Percentiles rank a stretch among this genome's conserved stretches.
Evolutionary conservation across 768 basidiomycete genomes (phyloP).

Genomic region (Xerocomellus dryophilus): DNA sequence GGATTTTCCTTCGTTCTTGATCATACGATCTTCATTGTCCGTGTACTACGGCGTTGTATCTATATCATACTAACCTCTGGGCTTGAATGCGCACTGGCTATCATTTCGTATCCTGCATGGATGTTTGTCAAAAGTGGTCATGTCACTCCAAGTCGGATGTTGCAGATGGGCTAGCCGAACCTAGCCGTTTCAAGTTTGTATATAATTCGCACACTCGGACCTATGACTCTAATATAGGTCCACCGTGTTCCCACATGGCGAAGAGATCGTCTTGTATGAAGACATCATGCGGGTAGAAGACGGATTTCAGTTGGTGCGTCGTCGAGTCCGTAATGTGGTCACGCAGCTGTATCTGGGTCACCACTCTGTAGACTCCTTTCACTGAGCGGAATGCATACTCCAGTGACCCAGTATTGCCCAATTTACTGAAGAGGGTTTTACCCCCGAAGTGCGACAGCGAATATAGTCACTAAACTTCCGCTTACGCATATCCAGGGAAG

Average conservation of each 20-base stretch:
- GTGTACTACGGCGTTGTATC: conserved; percentile 10
- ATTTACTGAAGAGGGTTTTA: too few relatives aligned
- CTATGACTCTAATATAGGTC: background rate
- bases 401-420: conserved; percentile 46
- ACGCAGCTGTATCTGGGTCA: too few relatives aligned
- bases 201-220: conserved; percentile 2
- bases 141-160: background rate
- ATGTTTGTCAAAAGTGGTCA: background rate
- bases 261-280: background rate
- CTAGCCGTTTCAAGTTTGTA: too few relatives aligned
- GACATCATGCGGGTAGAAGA: conserved; percentile 59
- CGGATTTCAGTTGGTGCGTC: conserved; percentile 58
- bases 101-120: background rate
- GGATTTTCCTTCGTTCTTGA: conserved; percentile 3
- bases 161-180: too few relatives aligned
- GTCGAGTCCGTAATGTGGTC: background rate
- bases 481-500: too few relatives aligned
- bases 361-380: conserved; percentile 31
- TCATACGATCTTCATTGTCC: conserved; percentile 1
- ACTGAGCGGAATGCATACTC: conserved; percentile 57
- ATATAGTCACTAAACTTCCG: too few relatives aligned
- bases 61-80: conserved; percentile 11
- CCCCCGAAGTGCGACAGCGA: too few relatives aligned
- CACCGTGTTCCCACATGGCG: background rate
- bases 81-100: background rate